phyloP scores from a whole-genome alignment of 2,329 filamentous ascomycete genomes.

The Pestalotiopsis sp. region DNA sequence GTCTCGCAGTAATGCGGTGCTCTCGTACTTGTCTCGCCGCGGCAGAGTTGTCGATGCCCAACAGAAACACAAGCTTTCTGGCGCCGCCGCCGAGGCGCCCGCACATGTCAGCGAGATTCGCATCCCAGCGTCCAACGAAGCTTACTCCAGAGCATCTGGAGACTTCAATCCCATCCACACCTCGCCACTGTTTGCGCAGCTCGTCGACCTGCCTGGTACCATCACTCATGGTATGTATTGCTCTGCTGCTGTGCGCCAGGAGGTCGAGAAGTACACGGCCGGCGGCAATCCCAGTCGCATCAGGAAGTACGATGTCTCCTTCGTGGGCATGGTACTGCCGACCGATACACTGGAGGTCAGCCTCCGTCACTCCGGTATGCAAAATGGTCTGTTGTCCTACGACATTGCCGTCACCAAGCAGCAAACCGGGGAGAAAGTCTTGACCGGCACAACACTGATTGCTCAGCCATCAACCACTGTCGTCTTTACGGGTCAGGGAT shows the following conservation, averaged over 20 bases:
- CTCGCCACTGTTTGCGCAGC: slow-evolving; percentile 35
- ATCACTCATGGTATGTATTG: slow-evolving; percentile 45
- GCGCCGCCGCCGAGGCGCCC: not conserved
- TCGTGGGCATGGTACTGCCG: slow-evolving; percentile 39
- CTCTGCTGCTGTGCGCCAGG: slow-evolving; percentile 30
- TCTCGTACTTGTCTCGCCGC: slow-evolving; percentile 89
- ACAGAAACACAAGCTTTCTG: slow-evolving; percentile 45
- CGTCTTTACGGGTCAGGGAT: slow-evolving; percentile 44
- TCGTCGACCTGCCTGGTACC: slow-evolving; percentile 37
- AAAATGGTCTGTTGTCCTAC: slow-evolving; percentile 33
- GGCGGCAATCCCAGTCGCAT: slow-evolving; percentile 25
- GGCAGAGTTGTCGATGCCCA: slow-evolving; percentile 75
- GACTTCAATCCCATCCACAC: slow-evolving; percentile 45
- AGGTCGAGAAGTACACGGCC: slow-evolving; percentile 24
- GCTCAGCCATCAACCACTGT: slow-evolving; percentile 35
- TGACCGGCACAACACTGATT: slow-evolving; percentile 25
- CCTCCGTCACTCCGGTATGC: slow-evolving; percentile 34
- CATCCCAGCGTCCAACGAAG: slow-evolving; percentile 24
- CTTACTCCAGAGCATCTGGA: slow-evolving; percentile 32
- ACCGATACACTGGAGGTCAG: slow-evolving; percentile 33
- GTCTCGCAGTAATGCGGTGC: slow-evolving; percentile 92
- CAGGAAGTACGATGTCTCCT: slow-evolving; percentile 29
- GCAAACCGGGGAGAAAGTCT: slow-evolving; percentile 31
- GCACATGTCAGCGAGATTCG: slow-evolving; percentile 14
- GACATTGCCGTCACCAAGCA: slow-evolving; percentile 33